Conservation (phyloP, 2,329 filamentous ascomycete genomes). For the Fusarium euwallaceae region DNA sequence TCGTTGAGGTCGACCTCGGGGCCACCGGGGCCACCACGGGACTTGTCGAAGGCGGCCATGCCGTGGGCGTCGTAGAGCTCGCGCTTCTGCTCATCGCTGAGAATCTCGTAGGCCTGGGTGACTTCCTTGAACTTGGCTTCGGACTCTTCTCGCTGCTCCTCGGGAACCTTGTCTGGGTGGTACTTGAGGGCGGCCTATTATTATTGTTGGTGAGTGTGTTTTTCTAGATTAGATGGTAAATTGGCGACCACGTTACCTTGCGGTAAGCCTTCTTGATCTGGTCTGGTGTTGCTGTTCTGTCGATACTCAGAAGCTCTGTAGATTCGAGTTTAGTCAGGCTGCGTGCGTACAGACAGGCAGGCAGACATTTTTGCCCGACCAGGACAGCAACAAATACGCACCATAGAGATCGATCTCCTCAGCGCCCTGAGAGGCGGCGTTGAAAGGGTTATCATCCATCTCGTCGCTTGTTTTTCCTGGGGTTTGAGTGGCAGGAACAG, state of each 20-base stretch:
- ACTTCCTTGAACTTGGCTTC: constrained; percentile 94
- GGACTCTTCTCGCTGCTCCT: constrained; percentile 84
- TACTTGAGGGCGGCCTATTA: constrained; percentile 83
- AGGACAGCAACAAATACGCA: constrained; percentile 50
- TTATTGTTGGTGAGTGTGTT: constrained; percentile 24
- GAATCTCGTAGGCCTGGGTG: constrained; percentile 96
- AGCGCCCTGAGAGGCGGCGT: constrained; percentile 44
- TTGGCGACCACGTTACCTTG: constrained; percentile 72
- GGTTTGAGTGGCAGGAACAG: constrained; percentile 29
- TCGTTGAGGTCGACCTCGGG: constrained; percentile 90
- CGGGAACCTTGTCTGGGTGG: constrained; percentile 95
- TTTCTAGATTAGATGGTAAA: constrained; percentile 1
- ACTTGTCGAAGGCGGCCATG: constrained; percentile 94
- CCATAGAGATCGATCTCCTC: constrained; percentile 73
- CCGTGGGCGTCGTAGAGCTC: constrained; percentile 92
- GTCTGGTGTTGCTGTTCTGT: constrained; percentile 77
- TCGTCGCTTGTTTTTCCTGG: constrained; percentile 15
- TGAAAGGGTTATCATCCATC: constrained; percentile 45
- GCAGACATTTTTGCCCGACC: constrained; percentile 8
- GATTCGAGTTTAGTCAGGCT: constrained; percentile 31
- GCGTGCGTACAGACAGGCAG: background rate
- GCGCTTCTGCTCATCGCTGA: constrained; percentile 94
- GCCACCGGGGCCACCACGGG: constrained; percentile 74
- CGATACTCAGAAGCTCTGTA: constrained; percentile 83
- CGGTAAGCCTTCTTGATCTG: constrained; percentile 97